Evolutionary conservation across 73 alveolate species (phyloP).

Genomic region (Diophrys sp.): DNA sequence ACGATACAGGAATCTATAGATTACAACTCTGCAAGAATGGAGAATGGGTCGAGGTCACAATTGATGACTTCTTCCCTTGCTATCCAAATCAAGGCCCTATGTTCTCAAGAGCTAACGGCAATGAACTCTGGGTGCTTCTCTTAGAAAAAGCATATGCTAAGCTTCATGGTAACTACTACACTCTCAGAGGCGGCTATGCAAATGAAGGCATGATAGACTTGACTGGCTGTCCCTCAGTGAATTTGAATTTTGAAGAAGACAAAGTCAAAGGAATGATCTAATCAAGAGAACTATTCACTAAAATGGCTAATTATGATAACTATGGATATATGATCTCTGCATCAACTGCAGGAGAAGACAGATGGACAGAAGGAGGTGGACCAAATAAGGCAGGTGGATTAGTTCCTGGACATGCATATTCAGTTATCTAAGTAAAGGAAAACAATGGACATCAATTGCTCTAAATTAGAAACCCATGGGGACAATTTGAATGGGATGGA

Average conservation of each 20-base stretch:
- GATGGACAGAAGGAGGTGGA: slow-evolving; percentile 70
- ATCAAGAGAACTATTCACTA: slow-evolving; percentile 44
- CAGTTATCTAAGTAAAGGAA: slow-evolving; percentile 81
- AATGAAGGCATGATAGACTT: slow-evolving; percentile 73
- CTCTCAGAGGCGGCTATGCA: slow-evolving; percentile 71
- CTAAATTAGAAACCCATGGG: slow-evolving; percentile 97
- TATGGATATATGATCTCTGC: slow-evolving; percentile 77
- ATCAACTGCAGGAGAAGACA: slow-evolving; percentile 73
- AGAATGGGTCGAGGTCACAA: slow-evolving; percentile 78
- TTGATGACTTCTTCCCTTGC: slow-evolving; percentile 91
- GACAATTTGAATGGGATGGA: slow-evolving; percentile 96
- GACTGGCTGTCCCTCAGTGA: slow-evolving; percentile 91
- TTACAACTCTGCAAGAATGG: slow-evolving; percentile 81
- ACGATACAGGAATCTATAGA: slow-evolving; percentile 62
- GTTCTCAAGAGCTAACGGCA: slow-evolving; percentile 71
- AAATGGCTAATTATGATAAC: slow-evolving; percentile 51
- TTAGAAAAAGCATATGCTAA: slow-evolving; percentile 94
- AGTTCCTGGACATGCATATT: slow-evolving; percentile 96
- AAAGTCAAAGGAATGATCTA: slow-evolving; percentile 23
- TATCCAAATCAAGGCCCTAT: slow-evolving; percentile 81
- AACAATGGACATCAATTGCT: slow-evolving; percentile 69
- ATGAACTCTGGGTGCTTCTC: slow-evolving; percentile 83
- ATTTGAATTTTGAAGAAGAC: too few species aligned
- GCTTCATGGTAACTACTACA: slow-evolving; percentile 77
- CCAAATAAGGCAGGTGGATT: slow-evolving; percentile 67